phyloP scores from a whole-genome alignment of 495 filamentous ascomycete species.

The Amorphotheca resinae region DNA sequence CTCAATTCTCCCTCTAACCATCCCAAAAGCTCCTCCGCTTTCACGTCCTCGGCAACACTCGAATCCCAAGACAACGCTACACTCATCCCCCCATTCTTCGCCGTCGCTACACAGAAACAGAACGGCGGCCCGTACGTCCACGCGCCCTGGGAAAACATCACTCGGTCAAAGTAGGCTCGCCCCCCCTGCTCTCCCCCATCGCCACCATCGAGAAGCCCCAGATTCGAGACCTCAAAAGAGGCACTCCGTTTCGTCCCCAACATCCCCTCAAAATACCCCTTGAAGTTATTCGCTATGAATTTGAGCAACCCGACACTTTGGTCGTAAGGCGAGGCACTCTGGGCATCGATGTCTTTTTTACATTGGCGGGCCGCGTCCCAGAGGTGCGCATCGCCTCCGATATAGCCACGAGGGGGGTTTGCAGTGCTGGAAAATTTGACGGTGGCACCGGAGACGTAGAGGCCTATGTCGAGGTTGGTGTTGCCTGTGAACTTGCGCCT shows the following conservation, averaged over 20 bases:
- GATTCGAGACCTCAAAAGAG: constrained; percentile 7
- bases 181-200: background rate
- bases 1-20: background rate
- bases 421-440: background rate
- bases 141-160: background rate
- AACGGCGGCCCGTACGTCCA: background rate
- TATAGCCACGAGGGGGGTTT: background rate
- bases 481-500: constrained; percentile 4
- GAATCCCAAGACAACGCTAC: background rate
- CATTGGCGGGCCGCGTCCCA: constrained; percentile 1
- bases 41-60: background rate
- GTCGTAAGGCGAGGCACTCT: background rate
- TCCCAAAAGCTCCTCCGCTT: background rate
- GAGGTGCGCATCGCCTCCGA: background rate
- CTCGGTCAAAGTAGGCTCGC: background rate
- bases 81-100: constrained; percentile 5
- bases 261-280: background rate
- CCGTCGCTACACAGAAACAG: background rate
- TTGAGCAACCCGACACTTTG: constrained; percentile 2
- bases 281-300: background rate
- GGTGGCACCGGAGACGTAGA: background rate
- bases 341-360: constrained; percentile 1
- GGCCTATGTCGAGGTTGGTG: background rate
- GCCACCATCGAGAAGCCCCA: constrained; percentile 5
- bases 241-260: background rate